Percentiles rank a stretch among this genome's conserved stretches.
phyloP scores from a whole-genome alignment of 139 green algal genomes.

The Pedinophyceae sp. region DNA sequence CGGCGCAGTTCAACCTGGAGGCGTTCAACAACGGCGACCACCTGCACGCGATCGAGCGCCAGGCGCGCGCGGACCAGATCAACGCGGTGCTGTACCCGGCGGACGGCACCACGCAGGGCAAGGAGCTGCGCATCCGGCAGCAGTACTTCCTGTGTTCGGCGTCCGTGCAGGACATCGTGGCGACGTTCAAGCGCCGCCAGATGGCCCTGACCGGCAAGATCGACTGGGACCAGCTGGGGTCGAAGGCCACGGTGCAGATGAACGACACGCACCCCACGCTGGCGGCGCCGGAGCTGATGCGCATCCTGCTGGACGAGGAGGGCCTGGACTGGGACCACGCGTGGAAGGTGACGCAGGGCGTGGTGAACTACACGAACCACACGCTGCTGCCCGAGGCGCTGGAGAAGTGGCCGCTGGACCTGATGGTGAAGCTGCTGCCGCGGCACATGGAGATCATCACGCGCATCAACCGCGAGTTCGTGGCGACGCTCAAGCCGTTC shows the following conservation, averaged over 20 bases:
- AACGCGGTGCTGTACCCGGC: constrained; percentile 95
- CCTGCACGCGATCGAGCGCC: constrained; percentile 55
- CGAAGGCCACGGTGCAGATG: constrained; percentile 86
- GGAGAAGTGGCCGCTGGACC: constrained; percentile 89
- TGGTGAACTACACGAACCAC: constrained; percentile 96
- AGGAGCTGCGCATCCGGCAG: constrained; percentile 97
- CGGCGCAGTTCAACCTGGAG: constrained; percentile 79
- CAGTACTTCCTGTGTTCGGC: constrained; percentile 97
- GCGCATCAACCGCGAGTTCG: constrained; percentile 40
- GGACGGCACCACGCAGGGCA: constrained; percentile 88
- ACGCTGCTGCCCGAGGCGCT: constrained; percentile 84
- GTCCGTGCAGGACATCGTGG: constrained; percentile 69
- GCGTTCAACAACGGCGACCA: constrained; percentile 67
- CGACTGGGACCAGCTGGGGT: constrained; percentile 50
- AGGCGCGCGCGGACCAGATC: constrained; percentile 80
- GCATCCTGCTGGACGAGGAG: constrained; percentile 87
- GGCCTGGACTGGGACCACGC: constrained; percentile 69
- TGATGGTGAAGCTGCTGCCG: constrained; percentile 85
- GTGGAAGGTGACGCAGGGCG: constrained; percentile 70
- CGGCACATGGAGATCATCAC: constrained; percentile 94
- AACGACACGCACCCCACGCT: constrained; percentile 98
- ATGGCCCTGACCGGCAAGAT: constrained; percentile 29
- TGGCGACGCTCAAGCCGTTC: constrained; percentile 7
- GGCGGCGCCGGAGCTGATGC: constrained; percentile 89
- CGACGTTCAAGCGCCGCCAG: constrained; percentile 27